Evolutionary conservation across 345 rosid species (phyloP), one percentile per base, ranked within the genome.

Genomic region (Heritiera littoralis): DNA sequence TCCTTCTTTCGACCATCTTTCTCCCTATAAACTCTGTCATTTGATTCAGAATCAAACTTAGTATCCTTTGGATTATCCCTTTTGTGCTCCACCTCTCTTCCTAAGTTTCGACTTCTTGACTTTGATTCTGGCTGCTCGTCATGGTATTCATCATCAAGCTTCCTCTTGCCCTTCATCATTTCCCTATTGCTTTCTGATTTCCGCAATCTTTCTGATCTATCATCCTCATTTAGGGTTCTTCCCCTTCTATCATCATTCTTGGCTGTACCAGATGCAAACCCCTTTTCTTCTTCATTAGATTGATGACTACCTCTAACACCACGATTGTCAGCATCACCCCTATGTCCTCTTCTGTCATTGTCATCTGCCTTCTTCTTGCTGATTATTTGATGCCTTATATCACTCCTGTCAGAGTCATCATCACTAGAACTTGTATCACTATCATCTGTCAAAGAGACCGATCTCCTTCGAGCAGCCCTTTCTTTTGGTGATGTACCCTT

Each of bases 91-190:
- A 45, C 20, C 17, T 80, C 86, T 30, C 77, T 68, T 68, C 63
- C 83, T 48, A 79, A 64, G 55, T 61, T 71, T 55, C 76, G 54
- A 65, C 75, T 77, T 75, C 81, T 77, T 28, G 79, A 79, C 66
- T 81, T 85, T 20, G 72, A 49, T 65, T 77, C 81, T 11, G 60
- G 81, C 48, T 59, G 76, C 78, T 79, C 68, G 6, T 77, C 76
- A 68, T 45, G 70, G 54, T 10, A 28, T 43, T 41, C 72, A n/a
- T 77, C 86, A 52, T 80, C 78, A 45, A 64, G 72, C 76, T 81
- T 83, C 81, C 83, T 86, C 80, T 81, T 81, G 60, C 75, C 81
- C 52, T 30, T 75, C 84, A 80, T 72, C 68, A 59, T 67, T 60
- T 70, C 81, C 65, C 56, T 65, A 67, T 20, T 60, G 32, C 75